Evolutionary conservation across 2,329 filamentous ascomycete genomes (phyloP).

Genomic region (Magnaporthales sp.): DNA sequence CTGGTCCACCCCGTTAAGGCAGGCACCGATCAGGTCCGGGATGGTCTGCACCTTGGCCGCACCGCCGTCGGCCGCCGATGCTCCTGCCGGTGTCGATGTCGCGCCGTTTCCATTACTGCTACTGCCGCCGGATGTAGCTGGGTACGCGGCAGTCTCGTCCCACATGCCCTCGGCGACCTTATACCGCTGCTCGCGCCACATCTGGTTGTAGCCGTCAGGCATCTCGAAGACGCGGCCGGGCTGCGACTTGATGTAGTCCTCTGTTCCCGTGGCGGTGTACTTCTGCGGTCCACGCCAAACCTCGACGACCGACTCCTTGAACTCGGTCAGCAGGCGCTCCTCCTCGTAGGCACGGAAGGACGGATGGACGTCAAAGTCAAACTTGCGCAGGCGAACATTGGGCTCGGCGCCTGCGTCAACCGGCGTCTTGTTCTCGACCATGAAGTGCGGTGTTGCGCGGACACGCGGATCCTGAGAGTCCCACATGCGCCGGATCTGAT

Average conservation of each 20-base stretch:
- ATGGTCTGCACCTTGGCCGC: conserved; percentile 67
- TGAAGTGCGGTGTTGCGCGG: conserved; percentile 68
- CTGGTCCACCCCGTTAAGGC: conserved; percentile 74
- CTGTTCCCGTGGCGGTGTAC: conserved; percentile 56
- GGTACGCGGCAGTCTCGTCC: conserved; percentile 70
- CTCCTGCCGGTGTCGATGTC: not conserved
- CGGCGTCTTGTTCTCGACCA: conserved; percentile 77
- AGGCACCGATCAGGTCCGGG: conserved; percentile 69
- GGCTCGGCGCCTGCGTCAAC: conserved; percentile 80
- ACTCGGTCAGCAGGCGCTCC: conserved; percentile 87
- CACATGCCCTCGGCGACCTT: conserved; percentile 82
- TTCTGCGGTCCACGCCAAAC: conserved; percentile 78
- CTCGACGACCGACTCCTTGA: conserved; percentile 96
- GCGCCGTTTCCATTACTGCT: not conserved
- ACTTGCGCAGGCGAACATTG: conserved; percentile 66
- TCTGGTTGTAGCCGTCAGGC: conserved; percentile 92
- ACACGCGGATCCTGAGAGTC: conserved; percentile 59
- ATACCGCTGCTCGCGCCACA: conserved; percentile 85
- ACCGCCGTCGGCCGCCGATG: not conserved
- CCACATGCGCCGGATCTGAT: conserved; percentile 78
- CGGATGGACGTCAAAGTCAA: conserved; percentile 48
- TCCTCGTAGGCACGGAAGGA: conserved; percentile 82
- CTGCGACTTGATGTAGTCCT: conserved; percentile 63
- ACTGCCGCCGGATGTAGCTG: conserved; percentile 19
- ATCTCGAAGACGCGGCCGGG: conserved; percentile 91